These are phyloP conservation scores for Teratosphaeriaceae sp. DNA, from an alignment of 2,329 filamentous ascomycete genomes.

Conservation along the genomic window DNA sequence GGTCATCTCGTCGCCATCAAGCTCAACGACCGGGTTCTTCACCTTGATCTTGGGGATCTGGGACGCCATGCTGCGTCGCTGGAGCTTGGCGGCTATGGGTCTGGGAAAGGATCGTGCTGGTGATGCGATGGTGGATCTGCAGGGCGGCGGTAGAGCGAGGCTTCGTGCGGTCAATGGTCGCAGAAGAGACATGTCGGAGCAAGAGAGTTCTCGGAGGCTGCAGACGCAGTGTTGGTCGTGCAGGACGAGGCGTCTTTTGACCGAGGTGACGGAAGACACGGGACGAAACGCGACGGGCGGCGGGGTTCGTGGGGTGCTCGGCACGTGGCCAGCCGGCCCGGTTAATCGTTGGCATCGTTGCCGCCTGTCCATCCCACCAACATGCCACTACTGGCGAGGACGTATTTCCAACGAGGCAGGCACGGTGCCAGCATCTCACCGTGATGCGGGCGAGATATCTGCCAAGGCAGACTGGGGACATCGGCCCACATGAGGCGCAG, in stretches of 20 bases:
- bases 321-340: too few relatives aligned
- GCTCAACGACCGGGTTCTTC: constrained; percentile 97
- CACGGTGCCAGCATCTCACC: too few relatives aligned
- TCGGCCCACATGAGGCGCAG: too few relatives aligned
- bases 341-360: too few relatives aligned
- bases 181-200: constrained; percentile 18
- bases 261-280: too few relatives aligned
- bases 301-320: too few relatives aligned
- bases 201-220: constrained; percentile 1
- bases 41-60: constrained; percentile 86
- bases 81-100: constrained; percentile 26
- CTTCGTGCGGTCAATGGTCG: constrained; percentile 14
- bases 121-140: constrained; percentile 9
- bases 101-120: constrained; percentile 23
- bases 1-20: constrained; percentile 95
- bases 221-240: background rate
- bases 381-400: too few relatives aligned
- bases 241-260: background rate
- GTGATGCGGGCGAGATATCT: too few relatives aligned
- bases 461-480: too few relatives aligned
- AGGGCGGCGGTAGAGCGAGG: constrained; percentile 8
- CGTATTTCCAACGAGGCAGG: too few relatives aligned
- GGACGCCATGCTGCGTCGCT: constrained; percentile 32
- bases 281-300: too few relatives aligned
- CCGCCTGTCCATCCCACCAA: too few relatives aligned